Evolutionary conservation across 2,329 filamentous ascomycete species (phyloP), one percentile per base, ranked within the genome.

Genomic region (Colletotrichum sp.): DNA sequence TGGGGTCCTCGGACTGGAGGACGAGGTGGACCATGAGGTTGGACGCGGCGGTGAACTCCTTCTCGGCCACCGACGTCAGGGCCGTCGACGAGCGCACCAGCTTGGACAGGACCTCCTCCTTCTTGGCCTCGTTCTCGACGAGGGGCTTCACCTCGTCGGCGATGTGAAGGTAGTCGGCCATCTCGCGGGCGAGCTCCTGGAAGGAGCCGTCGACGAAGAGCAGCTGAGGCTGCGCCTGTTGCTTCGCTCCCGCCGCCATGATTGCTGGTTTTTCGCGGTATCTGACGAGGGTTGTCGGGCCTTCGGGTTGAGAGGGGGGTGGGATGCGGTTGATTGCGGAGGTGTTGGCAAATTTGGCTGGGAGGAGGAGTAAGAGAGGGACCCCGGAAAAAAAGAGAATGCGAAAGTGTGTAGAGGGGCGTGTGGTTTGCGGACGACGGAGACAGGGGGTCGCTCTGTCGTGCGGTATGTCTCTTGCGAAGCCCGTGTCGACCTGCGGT

Each of bases 21-120:
- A 98, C 92, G 76, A 99, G 93, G 89, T 98, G 95, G 83, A 99
- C 93, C 85, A 99, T 93, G 81, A 99, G 94, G 88, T 99, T 99
- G 89, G 98, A 98, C 77, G 96, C 95, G 76, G 96, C 94, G 77
- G 95, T 96, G 85, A 98, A 97, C 87, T 99, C 96, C 91, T 97
- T 98, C 90, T 99, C 97, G 75, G 96, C 95, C 72, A 96, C 95
- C 78, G 91, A 91, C 87, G 96, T 98, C 84, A 99, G 90, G 67
- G 91, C 91, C 69, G 91, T 87, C 69, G 95, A 95, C 74, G 95
- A 94, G 79, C 93, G 92, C 77, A 99, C 95, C 79, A 99, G 90
- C 90, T 96, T 96, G 89, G 96, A 94, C 74, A 99, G 91, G 62
- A 95, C 93, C 79, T 98, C 96, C 80, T 98, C 95, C 88, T 96